Evolutionary conservation across 1,139 yeast species (phyloP), one percentile per base, ranked within the genome.

Genomic region (Magnusiomyces sp.): DNA sequence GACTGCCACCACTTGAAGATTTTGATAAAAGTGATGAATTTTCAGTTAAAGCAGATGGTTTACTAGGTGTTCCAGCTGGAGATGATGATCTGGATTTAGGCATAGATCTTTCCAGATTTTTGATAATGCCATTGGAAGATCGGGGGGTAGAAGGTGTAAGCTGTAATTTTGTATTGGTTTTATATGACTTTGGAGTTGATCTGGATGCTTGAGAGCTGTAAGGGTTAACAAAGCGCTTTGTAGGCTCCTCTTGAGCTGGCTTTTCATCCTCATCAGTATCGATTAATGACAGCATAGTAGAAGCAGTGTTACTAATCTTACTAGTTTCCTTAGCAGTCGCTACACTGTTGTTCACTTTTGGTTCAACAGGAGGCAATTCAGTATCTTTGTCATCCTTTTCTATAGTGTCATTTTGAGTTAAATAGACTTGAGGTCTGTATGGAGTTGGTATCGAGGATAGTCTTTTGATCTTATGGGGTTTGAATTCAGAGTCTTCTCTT

Each of bases 191-290:
- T 34, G 58, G 56, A 4, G 55, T 54, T 5, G 53, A 44, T 37
- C 56, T 51, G 17, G 57, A 53, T 5, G 59, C 55, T 6, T 59
- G 51, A 57, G 71, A 59, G 2, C 79, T 69, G 60, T 78, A 79
- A 0, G 85, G 84, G 56, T 79, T 80, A 5, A 79, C 70, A 37
- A 37, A 44, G 13, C 40, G 32, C 23, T 43, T 34, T 4, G 20
- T 34, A 3, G 40, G 31, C n/a, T 34, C 38, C 10, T 33, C 38
- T 23, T 42, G 16, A n/a, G 10, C 5, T 11, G 23, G 17, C 27
- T 17, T 19, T 5, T 17, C 32, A 5, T 43, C 46, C 5, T 43
- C 40, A 13, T 19, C 17, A 16, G 46, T 39, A 11, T 19, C 17
- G 19, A 43, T 43, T 2, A 43, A 40, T 23, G 40, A 33, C 34